These are phyloP conservation scores for Trypanosoma mega DNA, from an alignment of 208 protist genomes.

Conservation along the genomic window DNA sequence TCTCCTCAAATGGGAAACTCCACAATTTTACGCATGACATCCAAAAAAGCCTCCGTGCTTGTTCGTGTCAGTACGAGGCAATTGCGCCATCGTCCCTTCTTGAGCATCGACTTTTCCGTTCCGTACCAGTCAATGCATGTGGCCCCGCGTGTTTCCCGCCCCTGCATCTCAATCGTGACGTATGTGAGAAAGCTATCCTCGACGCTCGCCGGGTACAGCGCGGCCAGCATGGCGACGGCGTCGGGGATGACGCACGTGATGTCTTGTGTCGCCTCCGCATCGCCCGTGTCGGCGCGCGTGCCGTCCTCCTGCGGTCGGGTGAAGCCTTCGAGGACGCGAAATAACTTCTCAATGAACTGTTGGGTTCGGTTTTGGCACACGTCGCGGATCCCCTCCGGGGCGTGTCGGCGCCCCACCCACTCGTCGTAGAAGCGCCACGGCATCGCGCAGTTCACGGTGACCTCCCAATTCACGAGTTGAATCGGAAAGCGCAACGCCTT, in stretches of 20 bases:
- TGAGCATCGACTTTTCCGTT: slow-evolving; percentile 85
- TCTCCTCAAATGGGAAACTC: slow-evolving; percentile 22
- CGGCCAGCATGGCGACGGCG: slow-evolving; percentile 67
- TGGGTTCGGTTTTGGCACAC: slow-evolving; percentile 51
- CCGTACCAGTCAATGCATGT: slow-evolving; percentile 84
- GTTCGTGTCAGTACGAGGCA: slow-evolving; percentile 57
- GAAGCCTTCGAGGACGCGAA: slow-evolving; percentile 69
- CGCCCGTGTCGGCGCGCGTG: slow-evolving; percentile 66
- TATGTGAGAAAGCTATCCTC: slow-evolving; percentile 66
- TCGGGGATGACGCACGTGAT: slow-evolving; percentile 83
- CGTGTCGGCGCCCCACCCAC: slow-evolving; percentile 40
- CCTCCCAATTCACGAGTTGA: slow-evolving; percentile 69
- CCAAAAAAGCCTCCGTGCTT: slow-evolving; percentile 35
- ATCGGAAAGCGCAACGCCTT: slow-evolving; percentile 44
- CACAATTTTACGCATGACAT: slow-evolving; percentile 51
- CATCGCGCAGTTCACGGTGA: slow-evolving; percentile 80
- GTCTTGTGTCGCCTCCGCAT: slow-evolving; percentile 73
- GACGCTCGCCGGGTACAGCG: slow-evolving; percentile 53
- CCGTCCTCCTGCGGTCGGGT: slow-evolving; percentile 63
- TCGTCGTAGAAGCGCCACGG: slow-evolving; percentile 71
- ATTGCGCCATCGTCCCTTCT: slow-evolving; percentile 76
- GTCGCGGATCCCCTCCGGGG: neutral
- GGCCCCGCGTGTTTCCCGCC: slow-evolving; percentile 64
- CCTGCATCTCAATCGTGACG: slow-evolving; percentile 69
- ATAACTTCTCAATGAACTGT: slow-evolving; percentile 71